These are phyloP conservation scores for Mallotus nudiflorus DNA, from an alignment of 345 rosid species.

Conservation along the genomic window DNA sequence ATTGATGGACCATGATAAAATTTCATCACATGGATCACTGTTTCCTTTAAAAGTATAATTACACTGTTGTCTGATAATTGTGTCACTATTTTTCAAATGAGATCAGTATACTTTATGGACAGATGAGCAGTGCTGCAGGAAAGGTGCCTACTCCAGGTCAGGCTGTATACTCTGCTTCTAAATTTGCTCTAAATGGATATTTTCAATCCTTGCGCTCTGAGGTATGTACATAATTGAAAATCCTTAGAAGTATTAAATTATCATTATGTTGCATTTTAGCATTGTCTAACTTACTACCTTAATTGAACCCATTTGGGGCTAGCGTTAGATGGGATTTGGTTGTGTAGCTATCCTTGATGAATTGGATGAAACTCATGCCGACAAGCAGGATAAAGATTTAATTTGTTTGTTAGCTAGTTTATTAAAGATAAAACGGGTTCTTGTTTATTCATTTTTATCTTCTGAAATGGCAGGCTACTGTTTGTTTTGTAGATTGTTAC, in stretches of 20 bases:
- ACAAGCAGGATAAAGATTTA: background rate
- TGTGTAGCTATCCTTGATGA: background rate
- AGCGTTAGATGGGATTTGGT: background rate
- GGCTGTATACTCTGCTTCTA: slow-evolving; percentile 91
- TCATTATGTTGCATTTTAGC: slow-evolving; percentile 4
- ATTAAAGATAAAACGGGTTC: background rate
- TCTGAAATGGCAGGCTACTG: background rate
- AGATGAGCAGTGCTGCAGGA: slow-evolving; percentile 99
- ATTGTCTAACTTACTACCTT: background rate
- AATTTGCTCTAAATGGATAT: slow-evolving; percentile 86
- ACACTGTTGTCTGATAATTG: background rate
- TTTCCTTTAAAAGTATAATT: background rate
- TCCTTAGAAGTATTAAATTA: background rate
- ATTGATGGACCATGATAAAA: slow-evolving; percentile 11
- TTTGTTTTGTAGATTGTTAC: background rate
- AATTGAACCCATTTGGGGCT: background rate
- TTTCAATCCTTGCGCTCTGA: slow-evolving; percentile 93
- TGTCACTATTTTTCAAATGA: background rate
- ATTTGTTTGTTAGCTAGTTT: background rate
- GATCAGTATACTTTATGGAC: slow-evolving; percentile 19
- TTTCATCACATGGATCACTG: background rate
- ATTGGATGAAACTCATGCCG: background rate
- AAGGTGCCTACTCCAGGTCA: slow-evolving; percentile 95
- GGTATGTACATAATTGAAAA: slow-evolving; percentile 41
- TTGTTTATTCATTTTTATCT: background rate